Evolutionary conservation across 257 asterid genomes (phyloP), one percentile per base, ranked within the genome.

Genomic region (Agastache rugosa): DNA sequence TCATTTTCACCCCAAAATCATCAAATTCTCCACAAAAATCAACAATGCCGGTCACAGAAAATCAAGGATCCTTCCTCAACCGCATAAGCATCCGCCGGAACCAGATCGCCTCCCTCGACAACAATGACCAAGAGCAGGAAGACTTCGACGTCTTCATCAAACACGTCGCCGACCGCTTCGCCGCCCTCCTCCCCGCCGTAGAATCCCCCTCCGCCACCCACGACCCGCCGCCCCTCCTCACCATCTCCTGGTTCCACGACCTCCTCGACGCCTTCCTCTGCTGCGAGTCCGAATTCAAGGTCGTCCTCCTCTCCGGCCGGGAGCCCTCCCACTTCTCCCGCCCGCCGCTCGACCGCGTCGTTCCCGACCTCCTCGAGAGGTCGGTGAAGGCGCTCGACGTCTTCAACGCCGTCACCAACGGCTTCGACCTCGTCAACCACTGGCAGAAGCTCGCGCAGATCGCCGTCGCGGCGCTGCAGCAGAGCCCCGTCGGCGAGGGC

Each of bases 81-180:
- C 96, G 96, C 70, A 91, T 94, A 3, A 94, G 98, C 90, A 91
- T 94, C 80, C 97, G 98, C 45, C 93, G 98, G 44, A 91, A 84
- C 77, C 96, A 90, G 76, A 80, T 91, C 77, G 64, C 69, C 3
- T 42, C 85, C 73, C 66, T 86, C 79, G 97, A 91, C 5, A 77
- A 47, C 80, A 65, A 67, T 75, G 91, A 89, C 44, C 96, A 88
- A 6, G 93, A 78, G 41, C 96, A 93, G 2, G 93, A 90, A 41
- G 96, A 88, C 76, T 86, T 91, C 72, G 97, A 94, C 4, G 80
- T 83, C 66, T 86, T 94, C 83, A 93, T 86, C 56, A 85, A 80
- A 47, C 89, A 92, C 76, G 96, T 90, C 53, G 75, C 88, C 66
- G 94, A 86, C 9, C 92, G 96, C 44, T 88, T 94, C 53, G 74